Percentiles rank a stretch among this genome's conserved stretches.
phyloP scores from a whole-genome alignment of 768 basidiomycete genomes.

The Asterophora parasitica region DNA sequence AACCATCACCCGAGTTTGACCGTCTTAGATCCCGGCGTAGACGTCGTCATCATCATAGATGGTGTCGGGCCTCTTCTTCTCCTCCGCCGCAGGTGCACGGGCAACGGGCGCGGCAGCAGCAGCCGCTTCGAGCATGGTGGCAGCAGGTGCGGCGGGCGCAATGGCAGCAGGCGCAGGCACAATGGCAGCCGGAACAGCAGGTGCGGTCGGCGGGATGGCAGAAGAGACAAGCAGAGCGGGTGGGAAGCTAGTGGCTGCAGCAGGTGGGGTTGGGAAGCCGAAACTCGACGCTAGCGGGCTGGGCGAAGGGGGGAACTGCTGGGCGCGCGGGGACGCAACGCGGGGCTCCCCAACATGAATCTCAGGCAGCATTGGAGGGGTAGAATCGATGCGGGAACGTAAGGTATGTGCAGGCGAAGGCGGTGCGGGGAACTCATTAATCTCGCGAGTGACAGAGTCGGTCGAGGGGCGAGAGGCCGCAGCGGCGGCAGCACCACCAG shows the following conservation, averaged over 20 bases:
- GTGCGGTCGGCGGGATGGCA: background rate
- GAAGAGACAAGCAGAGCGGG: conserved; percentile 2
- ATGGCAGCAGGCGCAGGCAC: too few relatives aligned
- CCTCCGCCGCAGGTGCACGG: conserved; percentile 8
- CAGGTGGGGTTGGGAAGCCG: conserved; percentile 7
- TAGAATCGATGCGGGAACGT: conserved; percentile 42
- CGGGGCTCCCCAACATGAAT: conserved; percentile 38
- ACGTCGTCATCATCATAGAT: conserved; percentile 20
- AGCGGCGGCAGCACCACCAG: conserved; percentile 2
- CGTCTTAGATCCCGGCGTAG: conserved; percentile 19
- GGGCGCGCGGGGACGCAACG: conserved; percentile 13
- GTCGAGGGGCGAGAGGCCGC: conserved; percentile 7
- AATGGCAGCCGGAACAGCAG: too few relatives aligned
- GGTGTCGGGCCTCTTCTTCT: conserved; percentile 18
- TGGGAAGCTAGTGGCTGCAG: conserved; percentile 9
- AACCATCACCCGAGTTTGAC: background rate
- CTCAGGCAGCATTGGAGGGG: conserved; percentile 52
- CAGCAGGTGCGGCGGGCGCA: too few relatives aligned
- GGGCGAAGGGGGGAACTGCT: conserved; percentile 33
- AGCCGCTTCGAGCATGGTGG: too few relatives aligned
- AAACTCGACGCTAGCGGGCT: conserved; percentile 38
- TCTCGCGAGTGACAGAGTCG: conserved; percentile 17
- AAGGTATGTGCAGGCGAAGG: conserved; percentile 30
- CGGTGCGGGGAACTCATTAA: conserved; percentile 35
- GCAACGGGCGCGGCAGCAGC: background rate